Base-by-base conservation (phyloP, 2,329 filamentous ascomycete species). In the Ophiostoma sp. region DNA sequence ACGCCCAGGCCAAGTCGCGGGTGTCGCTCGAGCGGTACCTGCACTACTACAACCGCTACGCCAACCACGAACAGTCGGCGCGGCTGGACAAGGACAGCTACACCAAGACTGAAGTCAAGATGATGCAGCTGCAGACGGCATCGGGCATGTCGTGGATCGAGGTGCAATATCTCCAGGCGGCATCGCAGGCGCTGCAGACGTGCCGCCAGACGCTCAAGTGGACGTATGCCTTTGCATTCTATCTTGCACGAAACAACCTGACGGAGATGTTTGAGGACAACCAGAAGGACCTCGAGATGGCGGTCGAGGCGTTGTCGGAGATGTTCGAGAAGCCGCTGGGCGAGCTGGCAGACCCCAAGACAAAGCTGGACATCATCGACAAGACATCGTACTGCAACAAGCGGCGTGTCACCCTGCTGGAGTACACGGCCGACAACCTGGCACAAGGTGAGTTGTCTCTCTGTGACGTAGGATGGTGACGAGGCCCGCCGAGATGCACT, bases 141-240 rank as follows among this genome's bases (percentile, higher is more conserved):
- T 97, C 94, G 0, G 93, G 92, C 71, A 93, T 99, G 87, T 97
- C 93, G 0, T 99, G 95, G 95, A 99, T 99, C 70, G 95, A 99
- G 77, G 95, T 99, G 6, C 95, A 99, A 76, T 99, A 98, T 77
- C 85, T 99, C 36, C 92, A 97, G 75, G 89, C 91, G 1, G 95
- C 95, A 0, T 97, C 93, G 0, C 92, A 97, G 76, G 92, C 94
- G 3, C 84, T 99, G 16, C 94, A 98, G 80, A 93, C 92, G 64
- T 99, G 95, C 78, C 91, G 95, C n/a, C 94, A 98, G 80, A 99
- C 95, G 0, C 83, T 99, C 5, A 99, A 99, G 81, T 99, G 95
- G 95, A 99, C 95, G 0, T 99, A 99, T 75, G 95, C 95, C 0
- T 99, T 99, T 79, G 95, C 95, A 0, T 99, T 95, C 77, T 99